Evolutionary conservation across 805 yeast species (phyloP), one percentile per base, ranked within the genome.

Genomic region (Soucietia sequanensis): DNA sequence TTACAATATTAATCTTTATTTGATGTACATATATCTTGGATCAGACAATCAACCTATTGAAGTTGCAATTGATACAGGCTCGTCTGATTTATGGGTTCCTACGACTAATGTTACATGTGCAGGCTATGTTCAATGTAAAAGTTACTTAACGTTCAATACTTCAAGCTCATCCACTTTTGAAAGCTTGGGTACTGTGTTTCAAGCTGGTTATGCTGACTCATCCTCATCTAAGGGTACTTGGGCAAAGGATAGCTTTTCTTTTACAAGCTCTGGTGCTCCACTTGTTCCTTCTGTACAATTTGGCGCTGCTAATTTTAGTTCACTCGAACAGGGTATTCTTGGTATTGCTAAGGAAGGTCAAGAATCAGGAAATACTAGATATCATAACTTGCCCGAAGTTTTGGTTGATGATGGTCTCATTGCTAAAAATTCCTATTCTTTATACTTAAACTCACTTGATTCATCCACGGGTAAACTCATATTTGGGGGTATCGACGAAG

Each of bases 31-130:
- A 19, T 8, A 13, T 9, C 28, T 41, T 21, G 50, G 50, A 10
- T 45, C 52, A 23, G 35, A 41, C 26, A 32, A 30, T 7, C 45
- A 44, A 32, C 46, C 44, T 13, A 40, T 53, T 22, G 40, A 42
- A 6, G 54, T 48, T 15, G 37, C 41, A 31, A 27, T 55, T 20
- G 60, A 55, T 32, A 55, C 58, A n/a, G 60, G 59, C 4, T 48
- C 55, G 4, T 46, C 58, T 6, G 60, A 55, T 27, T 46, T 54
- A 18, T 55, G 60, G 60, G 46, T 55, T 22, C 46, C 54, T 9
- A 61, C 48, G 17, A 30, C 46, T 45, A 11, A 55, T 48, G 36
- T 44, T 50, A 24, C 54, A 42, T 21, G 63, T 46, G 7, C 33
- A 47, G 35, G 46, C 52, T 16, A 14, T 16, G 21, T 12, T 10